phyloP scores from a whole-genome alignment of 2,329 filamentous ascomycete genomes.

The Colletotrichum cereale region DNA sequence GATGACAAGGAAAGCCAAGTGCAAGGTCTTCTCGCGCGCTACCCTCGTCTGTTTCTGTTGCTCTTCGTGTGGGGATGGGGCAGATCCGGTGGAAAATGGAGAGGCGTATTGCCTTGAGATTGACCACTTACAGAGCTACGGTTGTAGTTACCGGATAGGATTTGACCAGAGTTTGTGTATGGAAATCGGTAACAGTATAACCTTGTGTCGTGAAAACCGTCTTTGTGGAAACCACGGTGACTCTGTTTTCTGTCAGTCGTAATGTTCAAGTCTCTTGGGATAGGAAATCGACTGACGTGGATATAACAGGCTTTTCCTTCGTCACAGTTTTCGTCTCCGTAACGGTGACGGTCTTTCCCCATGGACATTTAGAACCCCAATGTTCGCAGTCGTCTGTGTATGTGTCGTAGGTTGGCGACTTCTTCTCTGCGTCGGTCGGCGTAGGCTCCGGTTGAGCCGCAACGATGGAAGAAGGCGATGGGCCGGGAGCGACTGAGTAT shows the following conservation, averaged over 20 bases:
- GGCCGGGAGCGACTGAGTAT: conserved; percentile 5
- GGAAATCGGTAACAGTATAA: conserved; percentile 34
- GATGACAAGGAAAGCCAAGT: not conserved
- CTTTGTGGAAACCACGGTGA: conserved; percentile 25
- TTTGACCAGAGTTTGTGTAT: conserved; percentile 23
- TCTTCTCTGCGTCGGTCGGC: conserved; percentile 6
- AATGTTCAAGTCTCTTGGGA: rapidly evolving
- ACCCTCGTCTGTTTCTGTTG: not conserved
- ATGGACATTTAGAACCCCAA: conserved; percentile 36
- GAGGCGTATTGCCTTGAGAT: not conserved
- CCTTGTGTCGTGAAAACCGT: conserved; percentile 33
- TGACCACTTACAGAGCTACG: conserved; percentile 29
- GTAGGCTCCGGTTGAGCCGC: conserved; percentile 23
- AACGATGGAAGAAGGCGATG: conserved; percentile 1
- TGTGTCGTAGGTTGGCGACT: conserved; percentile 16
- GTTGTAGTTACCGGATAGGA: conserved; percentile 42
- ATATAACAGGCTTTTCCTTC: conserved; percentile 16
- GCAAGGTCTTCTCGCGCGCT: not conserved
- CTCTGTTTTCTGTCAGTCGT: conserved; percentile 3
- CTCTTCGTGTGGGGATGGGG: not conserved
- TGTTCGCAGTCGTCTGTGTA: conserved; percentile 34
- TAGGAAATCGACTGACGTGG: conserved; percentile 14
- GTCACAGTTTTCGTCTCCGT: conserved; percentile 23
- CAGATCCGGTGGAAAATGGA: not conserved
- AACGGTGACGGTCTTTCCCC: conserved; percentile 29